phyloP scores from a whole-genome alignment of 2,329 filamentous ascomycete genomes.

The Emergomyces africanus region DNA sequence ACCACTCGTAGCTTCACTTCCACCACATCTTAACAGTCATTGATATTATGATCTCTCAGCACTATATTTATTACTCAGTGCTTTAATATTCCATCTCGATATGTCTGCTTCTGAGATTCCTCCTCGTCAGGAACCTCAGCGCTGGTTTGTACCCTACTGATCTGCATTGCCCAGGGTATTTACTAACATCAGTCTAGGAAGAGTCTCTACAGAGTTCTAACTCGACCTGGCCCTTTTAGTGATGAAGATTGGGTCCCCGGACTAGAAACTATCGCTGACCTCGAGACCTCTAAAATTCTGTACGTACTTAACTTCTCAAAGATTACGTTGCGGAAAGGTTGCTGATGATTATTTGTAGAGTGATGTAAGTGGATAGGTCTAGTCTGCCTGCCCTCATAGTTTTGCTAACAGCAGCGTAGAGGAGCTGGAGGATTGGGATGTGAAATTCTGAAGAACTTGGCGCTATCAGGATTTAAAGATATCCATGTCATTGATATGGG shows the following conservation, averaged over 20 bases:
- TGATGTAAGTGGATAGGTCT: constrained; percentile 20
- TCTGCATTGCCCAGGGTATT: background rate
- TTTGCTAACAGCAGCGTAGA: constrained; percentile 33
- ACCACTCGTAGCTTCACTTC: background rate
- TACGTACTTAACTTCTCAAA: constrained; percentile 31
- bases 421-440: constrained; percentile 91
- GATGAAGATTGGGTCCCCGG: constrained; percentile 48
- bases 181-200: constrained; percentile 44
- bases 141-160: constrained; percentile 17
- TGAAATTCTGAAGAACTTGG: constrained; percentile 92
- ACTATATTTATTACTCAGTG: background rate
- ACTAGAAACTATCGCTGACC: constrained; percentile 39
- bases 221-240: constrained; percentile 66
- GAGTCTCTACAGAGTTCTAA: constrained; percentile 70
- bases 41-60: background rate
- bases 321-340: background rate
- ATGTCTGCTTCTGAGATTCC: background rate
- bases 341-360: constrained; percentile 13
- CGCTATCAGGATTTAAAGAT: constrained; percentile 86
- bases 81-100: background rate
- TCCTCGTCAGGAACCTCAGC: constrained; percentile 2
- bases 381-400: background rate
- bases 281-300: constrained; percentile 64
- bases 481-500: constrained; percentile 99
- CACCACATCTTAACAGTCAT: background rate